Base-by-base conservation (phyloP, 2,329 filamentous ascomycete species). In the Apiospora malaysiana region DNA sequence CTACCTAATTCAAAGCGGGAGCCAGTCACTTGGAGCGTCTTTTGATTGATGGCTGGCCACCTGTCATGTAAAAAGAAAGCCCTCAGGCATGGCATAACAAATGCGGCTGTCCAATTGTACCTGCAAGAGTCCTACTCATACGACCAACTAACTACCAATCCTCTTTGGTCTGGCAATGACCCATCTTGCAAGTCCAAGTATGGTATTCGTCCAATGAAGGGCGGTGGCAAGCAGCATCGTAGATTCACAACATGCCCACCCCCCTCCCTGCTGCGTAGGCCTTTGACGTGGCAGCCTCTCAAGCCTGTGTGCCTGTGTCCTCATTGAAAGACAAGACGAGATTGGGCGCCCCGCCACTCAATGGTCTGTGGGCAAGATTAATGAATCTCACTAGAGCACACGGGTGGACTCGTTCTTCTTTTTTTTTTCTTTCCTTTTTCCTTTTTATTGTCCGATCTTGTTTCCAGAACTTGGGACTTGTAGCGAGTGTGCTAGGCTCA, bases 251-350 rank as follows among this genome's bases (percentile, higher is more conserved):
- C 56, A 63, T 63, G 56, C 56, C 56, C 32, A 37, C 51, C 18
- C 27, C n/a, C n/a, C n/a, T n/a, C 45, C 45, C 45, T 21, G 21
- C 45, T 47, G 18, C 18, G 45, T 63, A 63, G 56, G 56, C 18
- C 56, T 32, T 63, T 63, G 56, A 63, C 56, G 56, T 63, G 56
- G 56, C 56, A 63, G 56, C 27, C 10, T 63, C 56, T 63, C 56
- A 40, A 40, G 32, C 56, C 32, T 32, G 56, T 10, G 32, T 63
- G 32, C 56, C 32, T 32, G 56, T 10, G 32, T 63, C 32, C 56
- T n/a, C 56, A 40, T 40, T 2, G 56, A 63, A 32, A 32, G 32
- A 32, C 32, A 32, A 32, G 32, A 32, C 3, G 56, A 63, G 56
- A 63, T 63, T 63, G 56, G 56, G 16, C 37, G 56, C 51, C 51